A percentile compares a stretch with the other conserved stretches of the same genome.
Conservation (phyloP, 2,329 filamentous ascomycete genomes). For the Xylaria sp. region DNA sequence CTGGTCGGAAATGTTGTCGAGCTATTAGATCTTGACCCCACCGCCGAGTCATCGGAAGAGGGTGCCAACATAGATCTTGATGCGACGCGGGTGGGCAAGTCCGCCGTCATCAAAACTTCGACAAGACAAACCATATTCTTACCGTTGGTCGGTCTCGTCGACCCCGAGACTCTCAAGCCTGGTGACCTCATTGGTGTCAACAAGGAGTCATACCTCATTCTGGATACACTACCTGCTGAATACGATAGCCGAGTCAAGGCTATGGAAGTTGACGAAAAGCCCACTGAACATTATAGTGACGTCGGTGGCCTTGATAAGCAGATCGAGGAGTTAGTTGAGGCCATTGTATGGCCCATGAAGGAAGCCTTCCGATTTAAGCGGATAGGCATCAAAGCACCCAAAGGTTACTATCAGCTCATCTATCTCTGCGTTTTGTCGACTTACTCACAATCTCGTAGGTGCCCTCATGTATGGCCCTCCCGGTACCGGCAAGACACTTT, state of each 20-base stretch:
- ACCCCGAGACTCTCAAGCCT: constrained; percentile 90
- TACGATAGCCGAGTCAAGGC: constrained; percentile 99
- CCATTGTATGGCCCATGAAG: constrained; percentile 99
- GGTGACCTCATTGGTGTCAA: constrained; percentile 97
- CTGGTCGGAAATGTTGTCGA: constrained; percentile 98
- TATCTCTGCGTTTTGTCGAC: constrained; percentile 2
- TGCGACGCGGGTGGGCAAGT: constrained; percentile 93
- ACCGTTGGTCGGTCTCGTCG: constrained; percentile 91
- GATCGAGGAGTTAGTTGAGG: constrained; percentile 97
- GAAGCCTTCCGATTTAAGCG: constrained; percentile 99
- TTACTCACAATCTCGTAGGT: constrained; percentile 47
- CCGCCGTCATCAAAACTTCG: constrained; percentile 98
- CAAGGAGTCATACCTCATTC: constrained; percentile 95
- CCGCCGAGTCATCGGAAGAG: constrained; percentile 91
- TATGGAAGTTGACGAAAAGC: constrained; percentile 99
- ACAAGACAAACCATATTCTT: constrained; percentile 98
- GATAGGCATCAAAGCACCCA: constrained; percentile 98
- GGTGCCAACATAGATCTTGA: constrained; percentile 98
- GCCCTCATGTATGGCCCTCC: constrained; percentile 97
- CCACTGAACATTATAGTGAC: constrained; percentile 97
- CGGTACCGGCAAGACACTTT: constrained; percentile 83
- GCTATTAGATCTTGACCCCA: constrained; percentile 91
- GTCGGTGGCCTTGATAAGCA: constrained; percentile 97
- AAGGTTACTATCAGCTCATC: constrained; percentile 57
- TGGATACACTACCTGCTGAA: constrained; percentile 94